Evolutionary conservation across 2,329 filamentous ascomycete genomes (phyloP).

Genomic region (Botrytis fragariae): DNA sequence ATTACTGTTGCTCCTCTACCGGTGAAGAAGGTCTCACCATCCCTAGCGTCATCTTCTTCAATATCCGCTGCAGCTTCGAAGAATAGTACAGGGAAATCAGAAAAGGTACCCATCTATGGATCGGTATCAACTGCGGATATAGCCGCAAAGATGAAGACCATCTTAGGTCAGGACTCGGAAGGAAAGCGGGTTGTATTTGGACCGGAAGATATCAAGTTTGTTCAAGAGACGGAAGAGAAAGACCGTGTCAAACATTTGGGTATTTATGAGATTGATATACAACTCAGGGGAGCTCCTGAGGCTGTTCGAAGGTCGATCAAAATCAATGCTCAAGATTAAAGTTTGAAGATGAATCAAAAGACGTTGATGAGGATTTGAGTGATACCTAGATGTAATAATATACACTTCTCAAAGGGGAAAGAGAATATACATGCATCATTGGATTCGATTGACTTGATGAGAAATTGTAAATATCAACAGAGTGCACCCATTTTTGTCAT

Average conservation of each 20-base stretch:
- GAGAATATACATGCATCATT: neutral
- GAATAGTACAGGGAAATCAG: constrained; percentile 29
- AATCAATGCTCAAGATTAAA: constrained; percentile 42
- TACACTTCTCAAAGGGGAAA: neutral
- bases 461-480: neutral
- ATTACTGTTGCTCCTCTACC: constrained; percentile 41
- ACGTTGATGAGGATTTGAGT: neutral
- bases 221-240: constrained; percentile 40
- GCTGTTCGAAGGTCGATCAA: constrained; percentile 43
- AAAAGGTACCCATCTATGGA: constrained; percentile 45
- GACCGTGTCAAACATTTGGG: constrained; percentile 53
- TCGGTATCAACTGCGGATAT: constrained; percentile 55
- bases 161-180: constrained; percentile 51
- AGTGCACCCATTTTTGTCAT: neutral
- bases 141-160: constrained; percentile 46
- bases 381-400: constrained; percentile 25
- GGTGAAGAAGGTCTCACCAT: constrained; percentile 38
- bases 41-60: constrained; percentile 27
- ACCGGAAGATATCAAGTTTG: constrained; percentile 51
- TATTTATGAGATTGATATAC: constrained; percentile 51
- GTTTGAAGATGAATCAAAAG: neutral
- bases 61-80: constrained; percentile 40
- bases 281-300: constrained; percentile 46
- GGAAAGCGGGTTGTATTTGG: constrained; percentile 48
- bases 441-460: neutral